Conservation (phyloP, 176 grass and related monocot species). For the Phoenix dactylifera region DNA sequence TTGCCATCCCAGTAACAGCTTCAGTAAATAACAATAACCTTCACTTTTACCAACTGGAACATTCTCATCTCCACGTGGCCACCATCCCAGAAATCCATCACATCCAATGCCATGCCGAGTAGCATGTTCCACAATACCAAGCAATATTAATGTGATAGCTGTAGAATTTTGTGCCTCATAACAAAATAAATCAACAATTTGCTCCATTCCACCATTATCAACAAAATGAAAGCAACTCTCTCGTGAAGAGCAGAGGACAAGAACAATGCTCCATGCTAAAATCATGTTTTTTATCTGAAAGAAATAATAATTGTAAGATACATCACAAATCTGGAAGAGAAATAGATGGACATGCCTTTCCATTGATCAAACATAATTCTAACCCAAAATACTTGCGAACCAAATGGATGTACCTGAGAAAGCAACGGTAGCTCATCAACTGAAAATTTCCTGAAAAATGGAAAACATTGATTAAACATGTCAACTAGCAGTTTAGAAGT, state of each 20-base stretch:
- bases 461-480: slow-evolving; percentile 56
- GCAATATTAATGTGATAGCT: slow-evolving; percentile 57
- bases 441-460: slow-evolving; percentile 45
- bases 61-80: slow-evolving; percentile 39
- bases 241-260: slow-evolving; percentile 79
- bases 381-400: no score
- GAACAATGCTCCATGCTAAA: slow-evolving; percentile 60
- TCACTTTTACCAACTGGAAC: slow-evolving; percentile 46
- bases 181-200: slow-evolving; percentile 60
- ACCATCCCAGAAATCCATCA: slow-evolving; percentile 91
- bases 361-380: no score
- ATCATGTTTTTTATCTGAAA: slow-evolving; percentile 60
- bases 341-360: no score
- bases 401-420: slow-evolving; percentile 48
- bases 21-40: slow-evolving; percentile 77
- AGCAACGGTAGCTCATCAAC: slow-evolving; percentile 33
- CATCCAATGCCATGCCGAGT: slow-evolving; percentile 79
- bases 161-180: slow-evolving; percentile 48
- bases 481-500: slow-evolving; percentile 37
- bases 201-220: slow-evolving; percentile 69
- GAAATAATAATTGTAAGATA: slow-evolving; percentile 1
- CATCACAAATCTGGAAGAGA: no score
- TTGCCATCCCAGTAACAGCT: slow-evolving; percentile 77
- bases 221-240: slow-evolving; percentile 87
- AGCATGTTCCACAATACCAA: slow-evolving; percentile 69